Percentiles rank a stretch among this genome's conserved stretches.
Conservation (phyloP, 2,329 filamentous ascomycete genomes). For the Talaromyces sp. region DNA sequence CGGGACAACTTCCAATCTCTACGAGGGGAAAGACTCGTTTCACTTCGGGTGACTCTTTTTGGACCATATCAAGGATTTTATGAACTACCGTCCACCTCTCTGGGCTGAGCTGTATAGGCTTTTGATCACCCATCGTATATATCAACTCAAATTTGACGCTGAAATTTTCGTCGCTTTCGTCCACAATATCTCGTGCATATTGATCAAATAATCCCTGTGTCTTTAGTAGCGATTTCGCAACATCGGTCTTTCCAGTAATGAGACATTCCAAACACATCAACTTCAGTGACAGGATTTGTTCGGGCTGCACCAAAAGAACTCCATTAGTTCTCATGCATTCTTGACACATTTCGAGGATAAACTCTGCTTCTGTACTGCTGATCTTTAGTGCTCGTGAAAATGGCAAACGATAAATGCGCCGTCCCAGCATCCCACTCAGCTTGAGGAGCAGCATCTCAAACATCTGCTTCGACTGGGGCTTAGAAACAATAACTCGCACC, state of each 20-base stretch:
- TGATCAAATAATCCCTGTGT: conserved; percentile 45
- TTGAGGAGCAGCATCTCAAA: conserved; percentile 36
- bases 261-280: conserved; percentile 55
- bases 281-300: conserved; percentile 52
- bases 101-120: conserved; percentile 48
- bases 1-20: neutral
- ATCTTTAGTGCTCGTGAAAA: conserved; percentile 47
- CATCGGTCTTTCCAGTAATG: conserved; percentile 21
- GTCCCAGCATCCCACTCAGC: conserved; percentile 42
- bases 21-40: neutral
- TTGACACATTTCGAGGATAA: conserved; percentile 37
- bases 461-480: conserved; percentile 60
- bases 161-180: conserved; percentile 62
- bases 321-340: conserved; percentile 49
- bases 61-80: conserved; percentile 46
- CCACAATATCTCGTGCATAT: conserved; percentile 52
- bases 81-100: conserved; percentile 56
- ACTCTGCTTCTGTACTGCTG: conserved; percentile 19
- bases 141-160: conserved; percentile 58
- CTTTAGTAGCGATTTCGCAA: conserved; percentile 34
- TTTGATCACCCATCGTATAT: conserved; percentile 56
- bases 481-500: conserved; percentile 56
- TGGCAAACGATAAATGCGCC: conserved; percentile 44
- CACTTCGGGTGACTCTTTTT: conserved; percentile 18
- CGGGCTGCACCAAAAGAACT: conserved; percentile 56